Base-by-base conservation (phyloP, 1,139 yeast species). In the Scheffersomyces titani region DNA sequence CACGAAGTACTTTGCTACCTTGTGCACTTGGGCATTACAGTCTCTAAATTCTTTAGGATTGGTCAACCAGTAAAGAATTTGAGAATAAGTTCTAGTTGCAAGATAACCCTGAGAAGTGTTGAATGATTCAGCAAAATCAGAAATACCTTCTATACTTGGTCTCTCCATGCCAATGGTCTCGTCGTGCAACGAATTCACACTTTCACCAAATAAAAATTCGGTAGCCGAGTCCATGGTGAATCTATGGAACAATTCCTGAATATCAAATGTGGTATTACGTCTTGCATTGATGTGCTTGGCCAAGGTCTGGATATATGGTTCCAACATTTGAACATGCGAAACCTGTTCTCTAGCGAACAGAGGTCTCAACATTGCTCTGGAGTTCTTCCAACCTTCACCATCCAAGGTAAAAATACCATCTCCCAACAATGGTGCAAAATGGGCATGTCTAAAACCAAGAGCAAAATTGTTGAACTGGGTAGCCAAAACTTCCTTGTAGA, bases 331-430 rank as follows among this genome's bases (percentile, higher is more conserved):
- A 50, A 84, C 78, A 61, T 82, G 86, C 13, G 82, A 76, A 50
- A 84, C 78, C 65, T 83, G 86, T 63, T 83, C 86, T 58, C 85
- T 74, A 22, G 83, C 76, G 68, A 85, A 85, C 67, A 83, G 87
- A 1, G 89, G 88, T 57, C 88, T 75, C 63, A 85, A 76, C 82
- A 85, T 72, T 1, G 85, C 80, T 53, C 89, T 72, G 21, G 86
- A 78, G 65, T 83, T 85, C 62, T 82, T 81, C 89, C 89, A 84
- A 4, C 82, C 85, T 48, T 71, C 76, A 9, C 84, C 85, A 57
- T 82, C 85, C 46, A 82, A 73, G 2, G 87, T 83, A 70, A 84
- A 84, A 57, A 84, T 84, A 3, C 89, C 88, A 57, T 82, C 82
- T 6, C 88, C 88, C 52, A 84, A 71, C 22, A 82, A 68, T 4